Evolutionary conservation across 1,139 yeast genomes (phyloP).

Genomic region (Hanseniaspora uvarum): DNA sequence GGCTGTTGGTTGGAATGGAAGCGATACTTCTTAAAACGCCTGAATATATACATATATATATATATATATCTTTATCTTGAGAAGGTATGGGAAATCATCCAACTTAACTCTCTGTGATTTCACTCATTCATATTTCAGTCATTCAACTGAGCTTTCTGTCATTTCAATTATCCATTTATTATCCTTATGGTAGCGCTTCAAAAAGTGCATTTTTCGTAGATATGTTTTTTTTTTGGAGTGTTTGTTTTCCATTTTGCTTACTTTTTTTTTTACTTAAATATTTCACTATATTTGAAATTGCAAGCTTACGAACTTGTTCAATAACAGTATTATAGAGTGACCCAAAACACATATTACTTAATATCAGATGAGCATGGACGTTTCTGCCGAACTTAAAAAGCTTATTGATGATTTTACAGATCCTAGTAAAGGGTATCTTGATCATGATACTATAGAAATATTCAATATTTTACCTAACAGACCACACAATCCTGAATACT

Average conservation of each 20-base stretch:
- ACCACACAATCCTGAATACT: constrained; percentile 59
- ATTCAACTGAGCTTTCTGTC: too few relatives aligned
- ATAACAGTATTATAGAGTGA: too few relatives aligned
- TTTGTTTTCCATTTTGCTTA: not conserved
- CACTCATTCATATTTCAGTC: too few relatives aligned
- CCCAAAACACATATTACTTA: too few relatives aligned
- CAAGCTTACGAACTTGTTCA: too few relatives aligned
- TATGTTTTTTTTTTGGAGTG: not conserved
- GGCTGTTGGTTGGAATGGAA: constrained; percentile 57
- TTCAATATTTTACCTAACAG: constrained; percentile 45
- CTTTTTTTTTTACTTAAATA: not conserved
- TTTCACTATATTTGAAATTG: too few relatives aligned
- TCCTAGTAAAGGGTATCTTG: constrained; percentile 27
- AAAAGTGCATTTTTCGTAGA: not conserved
- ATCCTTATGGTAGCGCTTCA: too few relatives aligned
- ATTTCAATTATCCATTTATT: too few relatives aligned
- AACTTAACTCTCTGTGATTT: too few relatives aligned
- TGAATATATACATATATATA: not conserved
- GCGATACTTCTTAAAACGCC: constrained; percentile 1
- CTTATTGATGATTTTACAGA: constrained; percentile 31
- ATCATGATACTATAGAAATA: constrained; percentile 22
- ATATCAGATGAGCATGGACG: too few relatives aligned
- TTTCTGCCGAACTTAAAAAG: not conserved
- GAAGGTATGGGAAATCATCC: too few relatives aligned
- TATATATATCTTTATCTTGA: not conserved